Conservation (phyloP, 176 grass and related monocot genomes). For the Rhynchospora tenuis region DNA sequence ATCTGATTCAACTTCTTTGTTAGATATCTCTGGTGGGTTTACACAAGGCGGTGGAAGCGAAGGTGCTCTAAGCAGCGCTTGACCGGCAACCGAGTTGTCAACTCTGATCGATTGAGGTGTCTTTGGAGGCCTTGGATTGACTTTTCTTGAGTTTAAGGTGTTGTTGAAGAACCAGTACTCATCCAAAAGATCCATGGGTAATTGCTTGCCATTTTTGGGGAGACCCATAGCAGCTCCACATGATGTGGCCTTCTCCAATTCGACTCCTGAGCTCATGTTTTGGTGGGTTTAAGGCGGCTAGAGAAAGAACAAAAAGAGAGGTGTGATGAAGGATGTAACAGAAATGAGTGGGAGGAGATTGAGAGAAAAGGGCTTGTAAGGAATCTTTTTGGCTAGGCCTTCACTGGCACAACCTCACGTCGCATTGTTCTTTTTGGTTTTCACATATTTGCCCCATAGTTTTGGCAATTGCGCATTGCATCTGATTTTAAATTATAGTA, state of each 20-base stretch:
- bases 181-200: conserved; percentile 54
- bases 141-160: conserved; percentile 29
- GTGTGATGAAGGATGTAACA: conserved; percentile 12
- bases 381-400: conserved; percentile 14
- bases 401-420: not conserved
- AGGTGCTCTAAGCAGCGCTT: conserved; percentile 29
- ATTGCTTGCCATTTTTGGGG: not conserved
- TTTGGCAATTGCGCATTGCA: not conserved
- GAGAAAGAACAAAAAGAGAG: conserved; percentile 17
- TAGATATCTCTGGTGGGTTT: not conserved
- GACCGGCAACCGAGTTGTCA: not conserved
- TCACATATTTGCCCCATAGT: not conserved
- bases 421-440: not conserved
- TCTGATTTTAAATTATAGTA: not conserved
- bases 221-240: not conserved
- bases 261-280: conserved; percentile 29
- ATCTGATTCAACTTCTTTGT: not conserved
- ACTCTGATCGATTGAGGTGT: conserved; percentile 9
- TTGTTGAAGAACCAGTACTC: conserved; percentile 92
- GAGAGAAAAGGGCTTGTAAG: not conserved
- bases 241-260: conserved; percentile 11
- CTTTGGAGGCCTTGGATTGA: not conserved
- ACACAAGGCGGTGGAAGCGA: conserved; percentile 32
- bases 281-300: not conserved
- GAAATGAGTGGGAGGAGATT: not conserved